Conservation (phyloP, 371 early-diverging fungal genomes). For the Chytridium lagenaria region DNA sequence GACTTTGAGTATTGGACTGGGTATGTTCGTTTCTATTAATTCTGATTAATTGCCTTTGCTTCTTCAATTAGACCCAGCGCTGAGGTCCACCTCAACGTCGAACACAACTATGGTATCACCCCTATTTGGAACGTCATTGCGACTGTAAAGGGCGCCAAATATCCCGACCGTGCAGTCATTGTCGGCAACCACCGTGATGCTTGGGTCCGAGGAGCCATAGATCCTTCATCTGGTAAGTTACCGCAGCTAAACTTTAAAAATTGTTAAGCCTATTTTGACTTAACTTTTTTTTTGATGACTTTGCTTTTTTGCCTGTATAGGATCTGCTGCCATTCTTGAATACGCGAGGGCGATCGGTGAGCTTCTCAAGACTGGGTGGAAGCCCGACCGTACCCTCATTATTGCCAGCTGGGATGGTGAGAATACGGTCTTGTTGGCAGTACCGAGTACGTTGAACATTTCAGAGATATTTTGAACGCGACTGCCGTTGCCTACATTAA, state of each 20-base stretch:
- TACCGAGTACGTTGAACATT: constrained; percentile 75
- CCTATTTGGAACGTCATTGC: constrained; percentile 72
- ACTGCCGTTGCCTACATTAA: constrained; percentile 63
- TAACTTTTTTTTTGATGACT: no score
- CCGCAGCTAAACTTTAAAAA: constrained; percentile 67
- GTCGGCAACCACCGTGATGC: constrained; percentile 74
- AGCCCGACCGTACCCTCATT: constrained; percentile 68
- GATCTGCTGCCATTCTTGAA: constrained; percentile 65
- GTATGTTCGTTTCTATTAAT: background rate
- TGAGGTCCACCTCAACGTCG: constrained; percentile 56
- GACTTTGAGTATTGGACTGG: constrained; percentile 39
- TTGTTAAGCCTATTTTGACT: no score
- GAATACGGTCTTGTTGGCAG: constrained; percentile 72
- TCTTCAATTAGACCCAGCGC: constrained; percentile 33
- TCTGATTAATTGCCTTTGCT: background rate
- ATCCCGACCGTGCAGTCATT: constrained; percentile 63
- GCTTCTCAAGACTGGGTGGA: constrained; percentile 67
- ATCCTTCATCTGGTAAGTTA: constrained; percentile 65
- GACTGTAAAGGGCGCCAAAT: constrained; percentile 62
- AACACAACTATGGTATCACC: constrained; percentile 60
- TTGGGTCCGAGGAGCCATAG: constrained; percentile 70
- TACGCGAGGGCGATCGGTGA: constrained; percentile 62
- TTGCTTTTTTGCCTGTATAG: constrained; percentile 58
- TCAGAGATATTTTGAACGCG: constrained; percentile 59
- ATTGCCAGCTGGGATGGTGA: constrained; percentile 74